phyloP scores from a whole-genome alignment of 305 asterid genomes.

The Petunia hybrid region DNA sequence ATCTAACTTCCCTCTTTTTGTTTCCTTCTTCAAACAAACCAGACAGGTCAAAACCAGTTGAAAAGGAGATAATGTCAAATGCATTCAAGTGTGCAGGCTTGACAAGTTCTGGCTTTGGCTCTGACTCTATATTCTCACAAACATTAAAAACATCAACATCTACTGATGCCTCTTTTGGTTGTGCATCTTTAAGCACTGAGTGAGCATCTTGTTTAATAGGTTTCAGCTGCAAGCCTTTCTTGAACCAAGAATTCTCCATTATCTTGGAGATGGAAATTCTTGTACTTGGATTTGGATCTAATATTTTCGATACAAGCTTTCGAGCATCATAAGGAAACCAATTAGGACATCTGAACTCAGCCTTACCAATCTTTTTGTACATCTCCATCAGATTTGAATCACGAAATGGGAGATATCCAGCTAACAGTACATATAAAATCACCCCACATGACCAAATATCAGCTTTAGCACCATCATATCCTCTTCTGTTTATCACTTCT shows the following conservation, averaged over 20 bases:
- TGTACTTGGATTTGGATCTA: conserved; percentile 73
- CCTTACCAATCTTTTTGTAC: conserved; percentile 72
- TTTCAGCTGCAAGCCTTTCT: conserved; percentile 49
- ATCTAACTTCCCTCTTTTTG: conserved; percentile 52
- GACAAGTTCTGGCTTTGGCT: conserved; percentile 42
- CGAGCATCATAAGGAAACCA: conserved; percentile 67
- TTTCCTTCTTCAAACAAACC: conserved; percentile 62
- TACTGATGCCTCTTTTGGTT: conserved; percentile 32
- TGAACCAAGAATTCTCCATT: conserved; percentile 68
- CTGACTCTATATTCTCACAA: conserved; percentile 22
- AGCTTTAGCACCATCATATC: conserved; percentile 74
- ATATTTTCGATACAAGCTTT: conserved; percentile 56
- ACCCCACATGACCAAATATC: conserved; percentile 88
- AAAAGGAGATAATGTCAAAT: conserved; percentile 73
- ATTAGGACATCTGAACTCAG: conserved; percentile 64
- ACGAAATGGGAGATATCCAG: conserved; percentile 71
- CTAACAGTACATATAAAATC: conserved; percentile 63
- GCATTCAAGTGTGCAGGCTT: conserved; percentile 65
- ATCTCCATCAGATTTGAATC: conserved; percentile 75
- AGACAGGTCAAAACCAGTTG: conserved; percentile 75
- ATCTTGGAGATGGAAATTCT: conserved; percentile 68
- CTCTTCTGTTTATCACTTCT: conserved; percentile 68
- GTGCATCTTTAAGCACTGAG: not conserved
- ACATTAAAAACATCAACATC: conserved; percentile 37
- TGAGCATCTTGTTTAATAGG: conserved; percentile 13